Conservation (phyloP, 108 stramenopile species). For the Parietichytrium sp. region DNA sequence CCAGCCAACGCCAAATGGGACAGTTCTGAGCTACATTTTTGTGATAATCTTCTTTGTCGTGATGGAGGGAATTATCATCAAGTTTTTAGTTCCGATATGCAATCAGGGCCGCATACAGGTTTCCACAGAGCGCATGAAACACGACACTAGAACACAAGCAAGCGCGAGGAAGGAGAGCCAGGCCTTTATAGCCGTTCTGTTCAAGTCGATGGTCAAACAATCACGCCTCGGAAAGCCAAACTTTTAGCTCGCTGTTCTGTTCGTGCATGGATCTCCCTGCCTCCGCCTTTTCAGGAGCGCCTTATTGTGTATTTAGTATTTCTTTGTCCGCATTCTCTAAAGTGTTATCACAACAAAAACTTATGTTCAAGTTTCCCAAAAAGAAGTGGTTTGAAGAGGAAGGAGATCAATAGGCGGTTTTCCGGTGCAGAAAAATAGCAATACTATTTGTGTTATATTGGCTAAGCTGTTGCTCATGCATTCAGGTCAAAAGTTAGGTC, state of each 20-base stretch:
- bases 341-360: too few species aligned
- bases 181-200: neutral
- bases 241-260: neutral
- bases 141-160: neutral
- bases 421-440: neutral
- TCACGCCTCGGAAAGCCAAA: neutral
- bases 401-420: neutral
- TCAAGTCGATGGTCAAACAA: neutral
- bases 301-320: neutral
- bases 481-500: neutral
- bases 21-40: neutral
- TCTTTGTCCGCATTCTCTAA: too few species aligned
- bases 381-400: too few species aligned
- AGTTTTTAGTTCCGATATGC: neutral
- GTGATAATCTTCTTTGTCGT: neutral
- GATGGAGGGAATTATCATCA: neutral
- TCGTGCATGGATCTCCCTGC: neutral
- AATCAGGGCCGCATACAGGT: neutral
- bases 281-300: neutral
- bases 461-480: neutral
- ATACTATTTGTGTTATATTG: neutral
- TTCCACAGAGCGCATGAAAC: neutral
- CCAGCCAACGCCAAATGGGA: neutral
- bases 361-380: too few species aligned
- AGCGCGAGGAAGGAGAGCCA: too few species aligned